A percentile compares a stretch with the other conserved stretches of the same genome.
Evolutionary conservation across 2,329 filamentous ascomycete species (phyloP).

Genomic region (Beauveria sp.): DNA sequence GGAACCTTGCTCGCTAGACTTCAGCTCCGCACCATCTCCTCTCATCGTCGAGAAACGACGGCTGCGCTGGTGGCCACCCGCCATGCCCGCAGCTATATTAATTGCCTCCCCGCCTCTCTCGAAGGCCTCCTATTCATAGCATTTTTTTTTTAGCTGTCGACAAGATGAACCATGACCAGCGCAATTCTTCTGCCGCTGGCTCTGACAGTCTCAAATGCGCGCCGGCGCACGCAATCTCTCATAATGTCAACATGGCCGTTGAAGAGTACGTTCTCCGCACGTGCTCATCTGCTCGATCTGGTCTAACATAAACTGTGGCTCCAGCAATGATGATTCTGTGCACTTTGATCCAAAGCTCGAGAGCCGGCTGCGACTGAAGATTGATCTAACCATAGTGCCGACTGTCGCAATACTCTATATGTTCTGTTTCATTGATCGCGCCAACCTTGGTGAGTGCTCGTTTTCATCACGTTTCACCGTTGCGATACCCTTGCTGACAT

Average conservation of each 20-base stretch:
- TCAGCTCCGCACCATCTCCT: not conserved
- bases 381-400: constrained; percentile 58
- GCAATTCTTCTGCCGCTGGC: not conserved
- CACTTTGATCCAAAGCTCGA: constrained; percentile 52
- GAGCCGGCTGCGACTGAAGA: constrained; percentile 50
- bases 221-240: not conserved
- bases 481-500: not conserved
- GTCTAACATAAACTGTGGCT: constrained; percentile 13
- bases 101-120: not conserved
- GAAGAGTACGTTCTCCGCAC: not conserved
- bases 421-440: constrained; percentile 69
- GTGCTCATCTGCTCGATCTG: not conserved
- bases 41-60: not conserved
- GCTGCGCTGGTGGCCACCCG: not conserved
- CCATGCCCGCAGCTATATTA: not conserved
- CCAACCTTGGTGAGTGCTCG: constrained; percentile 55
- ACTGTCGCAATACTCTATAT: constrained; percentile 60
- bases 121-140: not conserved
- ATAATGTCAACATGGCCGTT: not conserved
- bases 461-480: no score
- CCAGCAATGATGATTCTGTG: constrained; percentile 42
- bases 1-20: not conserved
- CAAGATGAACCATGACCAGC: not conserved
- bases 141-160: not conserved
- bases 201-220: not conserved